Percentiles rank a stretch among this genome's conserved stretches.
Conservation (phyloP, 2,329 filamentous ascomycete species). For the Cercospora janseana region DNA sequence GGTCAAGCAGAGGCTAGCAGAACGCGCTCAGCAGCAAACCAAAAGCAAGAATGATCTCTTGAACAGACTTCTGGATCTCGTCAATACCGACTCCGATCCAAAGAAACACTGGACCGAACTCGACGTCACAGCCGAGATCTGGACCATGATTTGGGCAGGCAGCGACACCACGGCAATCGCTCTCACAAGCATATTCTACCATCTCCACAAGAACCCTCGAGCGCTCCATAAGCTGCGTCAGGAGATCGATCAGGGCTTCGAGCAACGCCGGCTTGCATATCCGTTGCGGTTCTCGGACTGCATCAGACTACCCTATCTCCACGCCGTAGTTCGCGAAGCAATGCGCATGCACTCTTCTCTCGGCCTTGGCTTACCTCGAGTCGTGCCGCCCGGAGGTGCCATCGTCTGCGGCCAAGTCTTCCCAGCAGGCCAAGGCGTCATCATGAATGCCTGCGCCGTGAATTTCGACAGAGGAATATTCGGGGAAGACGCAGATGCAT, state of each 20-base stretch:
- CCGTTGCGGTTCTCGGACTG: slow-evolving; percentile 36
- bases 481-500: slow-evolving; percentile 12
- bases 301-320: slow-evolving; percentile 42
- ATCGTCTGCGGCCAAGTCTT: neutral
- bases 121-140: slow-evolving; percentile 22
- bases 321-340: slow-evolving; percentile 48
- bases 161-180: slow-evolving; percentile 37
- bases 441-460: slow-evolving; percentile 7
- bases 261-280: slow-evolving; percentile 32
- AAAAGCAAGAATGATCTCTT: slow-evolving; percentile 22
- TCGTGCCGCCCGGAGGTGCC: slow-evolving; percentile 5
- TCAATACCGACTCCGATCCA: slow-evolving; percentile 24
- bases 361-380: slow-evolving; percentile 6
- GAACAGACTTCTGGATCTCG: slow-evolving; percentile 27
- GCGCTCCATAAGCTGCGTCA: slow-evolving; percentile 36
- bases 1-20: slow-evolving; percentile 8
- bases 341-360: slow-evolving; percentile 41
- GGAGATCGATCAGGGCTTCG: slow-evolving; percentile 37
- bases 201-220: slow-evolving; percentile 38
- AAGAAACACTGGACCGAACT: slow-evolving; percentile 9
- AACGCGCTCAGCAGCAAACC: slow-evolving; percentile 7
- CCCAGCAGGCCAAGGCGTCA: slow-evolving; percentile 2
- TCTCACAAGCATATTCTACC: slow-evolving; percentile 40
- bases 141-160: slow-evolving; percentile 47
- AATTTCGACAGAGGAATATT: slow-evolving; percentile 11